phyloP scores from a whole-genome alignment of 2,329 filamentous ascomycete genomes.

The Ceratocystis destructans region DNA sequence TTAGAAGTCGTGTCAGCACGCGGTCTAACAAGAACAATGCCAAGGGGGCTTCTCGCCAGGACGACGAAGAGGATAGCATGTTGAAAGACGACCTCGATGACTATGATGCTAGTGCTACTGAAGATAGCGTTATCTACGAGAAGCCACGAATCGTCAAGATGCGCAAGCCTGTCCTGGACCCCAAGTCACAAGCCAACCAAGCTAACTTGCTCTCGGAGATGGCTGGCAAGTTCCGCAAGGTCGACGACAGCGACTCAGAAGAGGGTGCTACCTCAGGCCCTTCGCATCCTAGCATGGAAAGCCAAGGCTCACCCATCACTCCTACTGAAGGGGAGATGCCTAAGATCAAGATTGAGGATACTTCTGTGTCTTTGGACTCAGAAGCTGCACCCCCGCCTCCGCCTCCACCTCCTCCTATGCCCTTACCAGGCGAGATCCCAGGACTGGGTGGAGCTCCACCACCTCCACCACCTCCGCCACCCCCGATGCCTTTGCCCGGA shows the following conservation, averaged over 20 bases:
- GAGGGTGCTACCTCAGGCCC: slow-evolving; percentile 61
- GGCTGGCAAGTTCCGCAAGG: slow-evolving; percentile 44
- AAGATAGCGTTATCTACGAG: slow-evolving; percentile 55
- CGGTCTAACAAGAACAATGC: slow-evolving; percentile 35
- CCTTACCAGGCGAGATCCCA: slow-evolving; percentile 26
- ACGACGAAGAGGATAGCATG: slow-evolving; percentile 22
- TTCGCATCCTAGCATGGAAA: slow-evolving; percentile 61
- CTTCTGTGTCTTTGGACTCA: slow-evolving; percentile 17
- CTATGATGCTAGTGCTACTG: slow-evolving; percentile 36
- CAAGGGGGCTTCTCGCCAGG: slow-evolving; percentile 41
- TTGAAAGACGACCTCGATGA: slow-evolving; percentile 37
- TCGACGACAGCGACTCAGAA: slow-evolving; percentile 58
- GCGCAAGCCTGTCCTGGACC: slow-evolving; percentile 52
- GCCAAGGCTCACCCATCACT: slow-evolving; percentile 49
- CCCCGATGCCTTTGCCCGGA: slow-evolving; percentile 27
- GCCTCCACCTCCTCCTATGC: slow-evolving; percentile 31
- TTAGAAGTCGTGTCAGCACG: slow-evolving; percentile 46
- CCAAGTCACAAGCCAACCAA: slow-evolving; percentile 52
- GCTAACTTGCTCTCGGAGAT: slow-evolving; percentile 60
- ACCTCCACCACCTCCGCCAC: slow-evolving; percentile 31
- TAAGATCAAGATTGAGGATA: slow-evolving; percentile 41
- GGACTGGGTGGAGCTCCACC: slow-evolving; percentile 29
- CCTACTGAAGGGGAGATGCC: slow-evolving; percentile 47
- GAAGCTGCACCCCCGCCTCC: slow-evolving; percentile 26
- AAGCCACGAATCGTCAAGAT: slow-evolving; percentile 69